Evolutionary conservation across 352 stramenopile species (phyloP).

Genomic region (Phytopythium litorale): DNA sequence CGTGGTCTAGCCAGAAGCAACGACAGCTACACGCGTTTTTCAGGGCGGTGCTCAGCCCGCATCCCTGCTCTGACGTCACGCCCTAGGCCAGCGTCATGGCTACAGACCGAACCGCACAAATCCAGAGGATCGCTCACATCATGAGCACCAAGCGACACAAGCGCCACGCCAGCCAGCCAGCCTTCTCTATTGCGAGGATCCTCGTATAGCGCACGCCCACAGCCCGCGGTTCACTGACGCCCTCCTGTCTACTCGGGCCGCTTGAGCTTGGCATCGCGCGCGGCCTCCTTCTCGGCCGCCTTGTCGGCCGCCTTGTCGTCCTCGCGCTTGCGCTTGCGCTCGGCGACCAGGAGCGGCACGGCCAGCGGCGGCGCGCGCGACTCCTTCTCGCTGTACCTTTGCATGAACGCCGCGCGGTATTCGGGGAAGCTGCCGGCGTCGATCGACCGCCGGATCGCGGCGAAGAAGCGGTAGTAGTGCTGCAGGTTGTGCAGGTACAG

Average conservation of each 20-base stretch:
- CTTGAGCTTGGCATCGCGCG: slow-evolving; percentile 15
- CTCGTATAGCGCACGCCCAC: background rate
- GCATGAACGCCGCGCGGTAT: slow-evolving; percentile 38
- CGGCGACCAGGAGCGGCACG: slow-evolving; percentile 45
- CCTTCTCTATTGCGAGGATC: background rate
- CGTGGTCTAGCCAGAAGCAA: background rate
- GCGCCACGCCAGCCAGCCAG: background rate
- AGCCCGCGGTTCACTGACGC: slow-evolving; percentile 6
- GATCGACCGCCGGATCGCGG: slow-evolving; percentile 49
- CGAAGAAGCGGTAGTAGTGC: slow-evolving; percentile 74
- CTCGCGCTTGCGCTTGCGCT: slow-evolving; percentile 53
- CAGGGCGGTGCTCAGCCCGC: background rate
- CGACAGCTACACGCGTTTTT: background rate
- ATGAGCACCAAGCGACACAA: background rate
- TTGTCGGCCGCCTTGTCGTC: slow-evolving; percentile 28
- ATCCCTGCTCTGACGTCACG: background rate
- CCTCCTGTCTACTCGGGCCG: background rate
- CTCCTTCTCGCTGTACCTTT: slow-evolving; percentile 38
- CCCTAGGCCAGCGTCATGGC: background rate
- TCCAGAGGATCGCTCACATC: background rate
- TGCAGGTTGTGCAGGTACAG: slow-evolving; percentile 87
- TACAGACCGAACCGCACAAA: background rate
- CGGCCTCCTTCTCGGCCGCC: slow-evolving; percentile 17
- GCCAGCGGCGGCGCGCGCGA: slow-evolving; percentile 41
- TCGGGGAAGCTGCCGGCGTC: slow-evolving; percentile 30